Conservation (phyloP, 371 early-diverging fungal genomes). For the Lichtheimia ornata region DNA sequence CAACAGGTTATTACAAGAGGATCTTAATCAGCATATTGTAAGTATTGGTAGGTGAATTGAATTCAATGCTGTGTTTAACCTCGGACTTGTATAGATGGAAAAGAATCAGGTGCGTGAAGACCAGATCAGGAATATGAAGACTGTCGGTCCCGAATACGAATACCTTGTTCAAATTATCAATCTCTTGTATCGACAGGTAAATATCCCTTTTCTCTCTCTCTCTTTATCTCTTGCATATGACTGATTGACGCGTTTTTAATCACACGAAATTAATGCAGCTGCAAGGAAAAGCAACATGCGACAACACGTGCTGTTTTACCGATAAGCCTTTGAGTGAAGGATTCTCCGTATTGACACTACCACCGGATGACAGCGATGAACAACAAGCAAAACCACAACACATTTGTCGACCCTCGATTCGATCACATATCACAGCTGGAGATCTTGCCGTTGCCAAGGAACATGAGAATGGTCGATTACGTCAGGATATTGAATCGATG, state of each 20-base stretch:
- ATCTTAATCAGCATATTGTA: conserved; percentile 27
- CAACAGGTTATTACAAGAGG: conserved; percentile 39
- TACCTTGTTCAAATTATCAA: conserved; percentile 54
- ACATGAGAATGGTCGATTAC: conserved; percentile 32
- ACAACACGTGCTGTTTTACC: conserved; percentile 45
- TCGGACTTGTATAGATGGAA: conserved; percentile 24
- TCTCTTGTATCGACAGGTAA: conserved; percentile 43
- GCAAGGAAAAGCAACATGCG: conserved; percentile 35
- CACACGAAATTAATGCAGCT: conserved; percentile 17
- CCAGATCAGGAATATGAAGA: conserved; percentile 38
- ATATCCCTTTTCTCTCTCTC: not conserved
- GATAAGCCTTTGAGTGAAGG: conserved; percentile 29
- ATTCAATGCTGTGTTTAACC: not conserved
- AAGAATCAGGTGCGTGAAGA: conserved; percentile 36
- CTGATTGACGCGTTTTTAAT: no score
- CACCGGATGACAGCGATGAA: conserved; percentile 29
- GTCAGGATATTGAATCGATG: conserved; percentile 26
- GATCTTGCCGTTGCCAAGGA: conserved; percentile 23
- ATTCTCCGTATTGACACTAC: conserved; percentile 25
- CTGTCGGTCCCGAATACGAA: conserved; percentile 53
- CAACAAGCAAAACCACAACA: conserved; percentile 30
- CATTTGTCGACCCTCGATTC: conserved; percentile 43
- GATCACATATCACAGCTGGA: conserved; percentile 30
- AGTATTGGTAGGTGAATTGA: not conserved
- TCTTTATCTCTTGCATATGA: no score